These are phyloP conservation scores for Epicoccum nigrum DNA, from an alignment of 2,329 filamentous ascomycete genomes.

Conservation along the genomic window DNA sequence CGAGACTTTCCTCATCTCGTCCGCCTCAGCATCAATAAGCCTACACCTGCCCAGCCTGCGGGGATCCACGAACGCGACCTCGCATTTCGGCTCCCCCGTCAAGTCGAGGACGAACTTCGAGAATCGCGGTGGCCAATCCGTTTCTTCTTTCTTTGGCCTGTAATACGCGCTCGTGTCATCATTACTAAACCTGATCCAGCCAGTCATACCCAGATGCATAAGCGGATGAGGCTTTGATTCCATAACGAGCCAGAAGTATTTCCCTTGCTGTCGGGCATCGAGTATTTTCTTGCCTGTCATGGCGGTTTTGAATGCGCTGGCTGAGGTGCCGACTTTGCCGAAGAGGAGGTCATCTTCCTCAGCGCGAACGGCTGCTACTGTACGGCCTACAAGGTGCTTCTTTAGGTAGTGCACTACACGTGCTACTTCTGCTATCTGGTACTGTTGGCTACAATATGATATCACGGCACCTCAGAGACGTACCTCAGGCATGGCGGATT, in stretches of 20 bases:
- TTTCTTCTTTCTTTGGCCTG: conserved; percentile 61
- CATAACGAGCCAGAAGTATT: conserved; percentile 95
- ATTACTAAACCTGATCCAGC: conserved; percentile 88
- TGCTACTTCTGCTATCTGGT: conserved; percentile 66
- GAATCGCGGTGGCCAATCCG: conserved; percentile 85
- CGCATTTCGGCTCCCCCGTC: conserved; percentile 63
- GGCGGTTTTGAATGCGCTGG: conserved; percentile 73
- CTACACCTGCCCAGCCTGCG: conserved; percentile 80
- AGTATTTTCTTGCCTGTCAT: conserved; percentile 75
- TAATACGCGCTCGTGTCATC: conserved; percentile 83
- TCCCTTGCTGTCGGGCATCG: conserved; percentile 83
- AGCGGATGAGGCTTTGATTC: conserved; percentile 79
- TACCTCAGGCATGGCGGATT: conserved; percentile 44
- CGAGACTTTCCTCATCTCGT: conserved; percentile 74
- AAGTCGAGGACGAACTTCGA: conserved; percentile 85
- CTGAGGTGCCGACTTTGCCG: conserved; percentile 85
- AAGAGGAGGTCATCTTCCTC: conserved; percentile 85
- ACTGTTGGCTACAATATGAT: not conserved
- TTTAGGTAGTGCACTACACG: conserved; percentile 85
- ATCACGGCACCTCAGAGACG: not conserved
- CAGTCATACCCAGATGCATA: conserved; percentile 78
- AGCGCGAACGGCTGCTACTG: conserved; percentile 71
- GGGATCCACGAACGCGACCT: conserved; percentile 81
- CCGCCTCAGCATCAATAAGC: conserved; percentile 78
- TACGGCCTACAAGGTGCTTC: conserved; percentile 83